phyloP scores from a whole-genome alignment of 192 early-diverging fungal genomes.

The Spizellomyces sp. region DNA sequence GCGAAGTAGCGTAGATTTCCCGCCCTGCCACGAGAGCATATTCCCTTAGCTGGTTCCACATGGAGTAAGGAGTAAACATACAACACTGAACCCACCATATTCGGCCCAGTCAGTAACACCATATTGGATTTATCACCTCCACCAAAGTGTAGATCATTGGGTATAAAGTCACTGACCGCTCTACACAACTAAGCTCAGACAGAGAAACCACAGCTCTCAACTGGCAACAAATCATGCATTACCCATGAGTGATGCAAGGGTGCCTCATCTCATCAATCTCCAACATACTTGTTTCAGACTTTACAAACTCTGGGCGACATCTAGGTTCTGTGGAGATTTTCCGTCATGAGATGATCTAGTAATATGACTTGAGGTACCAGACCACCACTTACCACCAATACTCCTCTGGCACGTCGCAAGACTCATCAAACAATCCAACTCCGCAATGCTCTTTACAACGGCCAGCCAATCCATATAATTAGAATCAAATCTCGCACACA shows the following conservation, averaged over 20 bases:
- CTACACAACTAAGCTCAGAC: no score
- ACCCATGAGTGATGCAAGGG: slow-evolving; percentile 81
- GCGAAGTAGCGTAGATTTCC: slow-evolving; percentile 94
- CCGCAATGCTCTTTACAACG: slow-evolving; percentile 74
- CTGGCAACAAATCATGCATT: slow-evolving; percentile 1
- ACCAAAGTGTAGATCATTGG: slow-evolving; percentile 90
- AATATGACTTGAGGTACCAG: background rate
- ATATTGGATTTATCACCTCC: slow-evolving; percentile 63
- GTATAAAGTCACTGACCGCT: slow-evolving; percentile 72
- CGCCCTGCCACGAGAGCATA: slow-evolving; percentile 57
- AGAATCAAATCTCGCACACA: slow-evolving; percentile 87
- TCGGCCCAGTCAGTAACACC: slow-evolving; percentile 96
- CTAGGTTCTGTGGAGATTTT: slow-evolving; percentile 55
- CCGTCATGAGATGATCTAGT: background rate
- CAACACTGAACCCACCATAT: slow-evolving; percentile 63
- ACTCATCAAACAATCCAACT: slow-evolving; percentile 84
- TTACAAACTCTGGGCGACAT: slow-evolving; percentile 86
- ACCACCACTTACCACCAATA: slow-evolving; percentile 61
- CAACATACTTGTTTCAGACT: slow-evolving; percentile 57
- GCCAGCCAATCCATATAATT: slow-evolving; percentile 71
- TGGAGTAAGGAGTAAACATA: no score
- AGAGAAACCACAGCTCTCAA: no score
- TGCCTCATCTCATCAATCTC: slow-evolving; percentile 92
- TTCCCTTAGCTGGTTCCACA: no score
- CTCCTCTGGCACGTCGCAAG: slow-evolving; percentile 52